Conservation (phyloP, 2,329 filamentous ascomycete species). For the Geosmithia putterillii region DNA sequence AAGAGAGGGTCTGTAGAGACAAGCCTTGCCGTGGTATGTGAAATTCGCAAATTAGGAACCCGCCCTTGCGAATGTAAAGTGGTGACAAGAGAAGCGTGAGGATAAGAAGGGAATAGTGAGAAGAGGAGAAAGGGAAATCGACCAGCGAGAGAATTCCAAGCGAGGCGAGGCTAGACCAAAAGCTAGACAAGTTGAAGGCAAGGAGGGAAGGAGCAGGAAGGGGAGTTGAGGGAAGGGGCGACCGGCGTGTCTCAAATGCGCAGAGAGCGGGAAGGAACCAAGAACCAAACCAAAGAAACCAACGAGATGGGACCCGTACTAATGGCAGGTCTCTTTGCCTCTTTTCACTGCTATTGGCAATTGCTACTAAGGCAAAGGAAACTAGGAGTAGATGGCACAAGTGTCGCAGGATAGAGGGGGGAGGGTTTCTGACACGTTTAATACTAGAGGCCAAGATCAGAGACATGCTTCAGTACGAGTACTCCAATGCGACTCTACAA, state of each 20-base stretch:
- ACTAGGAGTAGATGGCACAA: not conserved
- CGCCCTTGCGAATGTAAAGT: not conserved
- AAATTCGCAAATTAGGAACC: not conserved
- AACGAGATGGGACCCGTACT: too few species aligned
- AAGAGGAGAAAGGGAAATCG: not conserved
- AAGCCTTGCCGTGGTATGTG: not conserved
- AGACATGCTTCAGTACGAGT: too few species aligned
- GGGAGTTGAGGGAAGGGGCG: not conserved
- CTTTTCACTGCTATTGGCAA: too few species aligned
- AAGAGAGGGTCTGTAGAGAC: too few species aligned
- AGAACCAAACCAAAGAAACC: too few species aligned
- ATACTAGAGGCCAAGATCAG: not conserved
- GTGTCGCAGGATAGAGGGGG: not conserved
- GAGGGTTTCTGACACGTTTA: not conserved
- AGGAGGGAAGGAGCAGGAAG: not conserved
- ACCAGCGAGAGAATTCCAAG: not conserved
- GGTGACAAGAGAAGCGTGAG: not conserved
- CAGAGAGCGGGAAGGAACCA: not conserved
- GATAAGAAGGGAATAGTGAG: not conserved
- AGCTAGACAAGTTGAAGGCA: not conserved
- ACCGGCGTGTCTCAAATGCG: not conserved
- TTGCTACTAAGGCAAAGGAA: too few species aligned
- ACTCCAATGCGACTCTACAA: too few species aligned
- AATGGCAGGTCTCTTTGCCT: too few species aligned
- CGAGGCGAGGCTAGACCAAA: not conserved